Evolutionary conservation across 2,329 filamentous ascomycete species (phyloP).

Genomic region (Alternaria atra): DNA sequence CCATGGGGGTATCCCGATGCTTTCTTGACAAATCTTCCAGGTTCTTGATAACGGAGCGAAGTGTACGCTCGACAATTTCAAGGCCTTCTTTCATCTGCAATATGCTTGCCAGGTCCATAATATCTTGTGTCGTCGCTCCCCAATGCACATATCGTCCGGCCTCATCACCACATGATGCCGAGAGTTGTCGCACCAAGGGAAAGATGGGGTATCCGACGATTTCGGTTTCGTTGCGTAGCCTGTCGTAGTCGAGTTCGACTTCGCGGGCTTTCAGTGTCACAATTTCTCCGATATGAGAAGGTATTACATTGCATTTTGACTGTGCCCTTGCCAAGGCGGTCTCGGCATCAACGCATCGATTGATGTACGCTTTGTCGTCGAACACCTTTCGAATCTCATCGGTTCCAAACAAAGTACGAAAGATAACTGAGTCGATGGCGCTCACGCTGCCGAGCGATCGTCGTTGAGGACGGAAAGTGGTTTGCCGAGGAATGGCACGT

Average conservation of each 20-base stretch:
- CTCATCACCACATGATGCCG: slow-evolving; percentile 49
- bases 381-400: slow-evolving; percentile 62
- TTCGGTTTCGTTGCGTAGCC: slow-evolving; percentile 57
- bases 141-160: slow-evolving; percentile 62
- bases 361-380: slow-evolving; percentile 60
- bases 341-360: slow-evolving; percentile 61
- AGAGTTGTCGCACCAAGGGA: slow-evolving; percentile 60
- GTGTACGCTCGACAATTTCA: slow-evolving; percentile 57
- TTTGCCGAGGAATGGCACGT: slow-evolving; percentile 29
- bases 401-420: slow-evolving; percentile 62
- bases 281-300: slow-evolving; percentile 50
- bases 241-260: slow-evolving; percentile 55
- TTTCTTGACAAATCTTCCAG: slow-evolving; percentile 55
- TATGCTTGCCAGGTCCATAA: slow-evolving; percentile 65
- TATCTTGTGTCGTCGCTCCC: slow-evolving; percentile 68
- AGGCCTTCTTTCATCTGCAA: slow-evolving; percentile 64
- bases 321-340: slow-evolving; percentile 63
- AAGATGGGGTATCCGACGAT: slow-evolving; percentile 65
- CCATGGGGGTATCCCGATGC: slow-evolving; percentile 65
- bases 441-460: slow-evolving; percentile 44
- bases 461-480: slow-evolving; percentile 25
- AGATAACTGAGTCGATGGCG: slow-evolving; percentile 61
- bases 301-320: slow-evolving; percentile 59
- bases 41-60: slow-evolving; percentile 55
- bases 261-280: slow-evolving; percentile 42